Evolutionary conservation across 2,329 filamentous ascomycete species (phyloP), one percentile per base, ranked within the genome.

Genomic region (Aspergillus pseudoviridinutans): DNA sequence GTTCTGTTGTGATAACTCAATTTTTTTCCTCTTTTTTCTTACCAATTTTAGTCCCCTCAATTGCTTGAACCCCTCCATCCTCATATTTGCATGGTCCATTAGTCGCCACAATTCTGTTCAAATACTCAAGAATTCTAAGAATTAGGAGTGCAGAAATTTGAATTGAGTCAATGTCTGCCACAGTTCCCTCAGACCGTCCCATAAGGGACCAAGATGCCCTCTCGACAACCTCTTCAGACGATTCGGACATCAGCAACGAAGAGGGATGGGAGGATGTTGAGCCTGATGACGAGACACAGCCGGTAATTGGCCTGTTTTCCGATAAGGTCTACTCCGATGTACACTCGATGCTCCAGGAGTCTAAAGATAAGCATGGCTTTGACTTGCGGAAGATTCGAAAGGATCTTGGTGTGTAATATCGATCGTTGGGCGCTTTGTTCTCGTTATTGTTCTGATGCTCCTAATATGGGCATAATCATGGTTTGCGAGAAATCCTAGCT

Each of bases 281-380:
- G 66, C 78, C 81, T 4, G 88, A 90, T 56, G 78, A 81, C 53
- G 83, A 87, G 66, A 79, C 84, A 54, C 83, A 88, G 27, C 76
- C 82, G 22, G 80, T 91, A 57, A 79, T 88, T 51, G 90, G 88
- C 22, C 78, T 92, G 35, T 83, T 92, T 61, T 87, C 88, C 64
- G 82, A 86, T 56, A 78, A 82, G 59, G 82, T 84, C 41, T 92
- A 91, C 68, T 74, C 83, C 7, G 84, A 87, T 67, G 82, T 86
- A 38, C 71, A 75, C 28, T 79, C 82, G 22, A 90, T 92, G 87
- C 77, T 92, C 49, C 76, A 80, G 38, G 80, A 91, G 69, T 89
- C 86, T 81, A 87, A 84, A 67, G 80, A 86, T 51, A 84, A 84
- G 64, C 79, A 87, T 67, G 74, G 76, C 28, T 89, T 92, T 66